Base-by-base conservation (phyloP, 2,329 filamentous ascomycete genomes). In the Fusarium musae region DNA sequence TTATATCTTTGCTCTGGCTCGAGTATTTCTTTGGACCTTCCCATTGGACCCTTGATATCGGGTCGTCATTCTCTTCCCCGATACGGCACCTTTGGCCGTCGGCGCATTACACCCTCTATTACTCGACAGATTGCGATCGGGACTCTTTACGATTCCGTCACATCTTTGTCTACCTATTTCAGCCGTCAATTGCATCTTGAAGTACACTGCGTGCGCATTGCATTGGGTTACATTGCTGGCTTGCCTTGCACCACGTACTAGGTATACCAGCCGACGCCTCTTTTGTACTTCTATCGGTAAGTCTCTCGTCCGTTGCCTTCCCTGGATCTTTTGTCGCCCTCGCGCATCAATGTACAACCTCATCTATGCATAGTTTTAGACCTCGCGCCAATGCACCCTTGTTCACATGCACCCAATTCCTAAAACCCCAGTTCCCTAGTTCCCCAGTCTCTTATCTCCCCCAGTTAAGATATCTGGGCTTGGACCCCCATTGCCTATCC, bases 41-140 rank as follows among this genome's bases (percentile, higher is more conserved):
- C 52, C 36, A 32, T 42, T 30, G 13, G 49, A 47, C 46, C 62
- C 40, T 73, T 73, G 65, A 61, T 74, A 63, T 68, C 58, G 57
- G 63, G 50, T 46, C 66, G 47, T 43, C 59, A 26, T 58, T 59
- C 46, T 52, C 57, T 73, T 68, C 67, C 63, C 72, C 57, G 65
- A 78, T 78, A 73, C 66, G 60, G 74, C 54, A 59, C 68, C 63
- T 62, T 66, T 67, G 57, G 63, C 68, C 62, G 56, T 70, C 28
- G 68, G 77, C 66, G 72, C 75, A 77, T 77, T 67, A 64, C 74
- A 70, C 69, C 68, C 61, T 66, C 58, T 59, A 37, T 56, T 28
- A 40, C 40, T 47, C 68, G 57, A 46, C 47, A 57, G 43, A 49
- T 40, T 69, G 36, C 68, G 54, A 65, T 76, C 47, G 39, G 30